Evolutionary conservation across 169 alveolate genomes (phyloP), one percentile per base, ranked within the genome.

Genomic region (Plasmodium sp.): DNA sequence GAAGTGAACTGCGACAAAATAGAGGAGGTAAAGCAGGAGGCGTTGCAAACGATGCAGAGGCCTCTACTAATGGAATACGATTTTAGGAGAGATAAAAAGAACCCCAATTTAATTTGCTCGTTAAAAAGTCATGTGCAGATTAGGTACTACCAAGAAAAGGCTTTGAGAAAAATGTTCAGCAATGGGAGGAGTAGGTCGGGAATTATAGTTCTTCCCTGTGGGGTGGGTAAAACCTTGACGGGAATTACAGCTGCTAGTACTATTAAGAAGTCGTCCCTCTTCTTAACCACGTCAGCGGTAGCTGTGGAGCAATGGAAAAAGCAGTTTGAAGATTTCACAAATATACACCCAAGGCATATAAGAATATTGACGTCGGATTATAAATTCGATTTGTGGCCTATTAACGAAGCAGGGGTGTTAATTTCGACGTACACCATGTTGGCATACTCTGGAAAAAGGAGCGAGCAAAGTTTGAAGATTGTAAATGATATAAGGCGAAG

Each of bases 201-300:
- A 1, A 98, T 99, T 71, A 99, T 99, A 81, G 99, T 99, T 14
- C 96, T 99, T 45, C 99, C 99, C 1, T 99, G 99, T 97, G 99
- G 99, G 14, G 99, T 99, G 12, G 99, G 99, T 3, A 99, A 99
- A 96, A 99, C 99, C 1, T 92, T 99, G 72, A 99, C 99, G n/a
- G 99, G 99, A 34, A 99, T 99, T 5, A 98, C 99, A 39, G 99
- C 99, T n/a, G 99, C 99, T 48, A 97, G 99, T 90, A 98, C 99
- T 5, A 98, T 99, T 45, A 98, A 99, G 96, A 98, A 98, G 84
- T 97, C 99, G 31, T 96, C 99, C 0, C 96, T 99, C 81, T 98
- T 99, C 62, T 97, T 96, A 93, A 96, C 98, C 58, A 95, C 97
- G 81, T 96, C 97, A 96, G 99, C 99, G 27, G 99, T 96, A 83